Evolutionary conservation across 805 yeast genomes (phyloP).

Genomic region (Barnettozyma botsteinii): DNA sequence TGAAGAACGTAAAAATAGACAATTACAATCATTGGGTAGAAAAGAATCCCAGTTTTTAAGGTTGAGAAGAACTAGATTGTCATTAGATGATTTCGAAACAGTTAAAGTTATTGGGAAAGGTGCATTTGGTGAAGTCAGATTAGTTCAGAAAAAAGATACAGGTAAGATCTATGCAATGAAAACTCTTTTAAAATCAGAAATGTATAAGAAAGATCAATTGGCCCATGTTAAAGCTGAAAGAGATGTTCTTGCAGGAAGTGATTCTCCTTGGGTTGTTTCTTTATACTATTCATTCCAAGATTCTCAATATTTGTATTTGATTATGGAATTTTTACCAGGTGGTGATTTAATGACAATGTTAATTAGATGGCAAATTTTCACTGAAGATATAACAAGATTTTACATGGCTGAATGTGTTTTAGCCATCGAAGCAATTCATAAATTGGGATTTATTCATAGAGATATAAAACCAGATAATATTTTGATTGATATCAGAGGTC

Average conservation of each 20-base stretch:
- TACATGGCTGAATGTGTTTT: slow-evolving; percentile 95
- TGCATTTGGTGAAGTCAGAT: slow-evolving; percentile 96
- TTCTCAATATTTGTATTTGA: slow-evolving; percentile 79
- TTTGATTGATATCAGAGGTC: slow-evolving; percentile 79
- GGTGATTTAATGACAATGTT: slow-evolving; percentile 95
- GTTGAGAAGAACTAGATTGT: slow-evolving; percentile 83
- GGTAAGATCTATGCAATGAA: slow-evolving; percentile 94
- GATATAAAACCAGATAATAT: slow-evolving; percentile 98
- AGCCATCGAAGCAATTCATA: slow-evolving; percentile 90
- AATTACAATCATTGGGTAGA: slow-evolving; percentile 74
- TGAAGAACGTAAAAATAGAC: slow-evolving; percentile 64
- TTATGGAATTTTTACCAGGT: slow-evolving; percentile 99
- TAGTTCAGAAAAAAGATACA: slow-evolving; percentile 92
- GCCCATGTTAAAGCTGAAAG: slow-evolving; percentile 95
- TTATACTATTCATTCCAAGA: slow-evolving; percentile 94
- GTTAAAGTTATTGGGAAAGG: slow-evolving; percentile 99
- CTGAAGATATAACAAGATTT: slow-evolving; percentile 93
- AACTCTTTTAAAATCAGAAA: slow-evolving; percentile 76
- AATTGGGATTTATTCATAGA: slow-evolving; percentile 92
- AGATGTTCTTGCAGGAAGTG: slow-evolving; percentile 90
- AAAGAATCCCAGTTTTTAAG: slow-evolving; percentile 86
- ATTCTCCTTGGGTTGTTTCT: slow-evolving; percentile 95
- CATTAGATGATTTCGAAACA: slow-evolving; percentile 90
- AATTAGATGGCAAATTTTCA: slow-evolving; percentile 87
- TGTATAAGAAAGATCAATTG: slow-evolving; percentile 88